Evolutionary conservation across 1,284 basidiomycete genomes (phyloP).

Genomic region (Papiliotrema flavescens): DNA sequence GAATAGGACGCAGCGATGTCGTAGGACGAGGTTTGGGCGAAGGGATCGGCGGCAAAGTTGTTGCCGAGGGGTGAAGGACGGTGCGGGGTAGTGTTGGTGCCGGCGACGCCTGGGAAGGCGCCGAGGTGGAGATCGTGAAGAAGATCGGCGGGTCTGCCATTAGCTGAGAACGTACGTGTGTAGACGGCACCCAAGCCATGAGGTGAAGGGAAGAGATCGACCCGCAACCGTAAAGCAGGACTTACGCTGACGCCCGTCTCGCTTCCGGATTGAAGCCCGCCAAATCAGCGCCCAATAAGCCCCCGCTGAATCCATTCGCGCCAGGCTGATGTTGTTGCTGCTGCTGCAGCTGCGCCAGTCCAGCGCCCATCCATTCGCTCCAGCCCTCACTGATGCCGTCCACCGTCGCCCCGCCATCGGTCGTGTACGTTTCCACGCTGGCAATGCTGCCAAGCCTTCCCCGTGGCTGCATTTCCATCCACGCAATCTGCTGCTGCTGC

Average conservation of each 20-base stretch:
- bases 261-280: constrained; percentile 26
- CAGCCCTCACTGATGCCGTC: constrained; percentile 15
- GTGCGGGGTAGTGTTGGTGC: constrained; percentile 1
- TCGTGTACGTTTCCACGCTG: constrained; percentile 21
- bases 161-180: too few species aligned
- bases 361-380: background rate
- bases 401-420: constrained; percentile 25
- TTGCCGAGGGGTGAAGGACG: constrained; percentile 9
- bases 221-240: background rate
- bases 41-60: background rate
- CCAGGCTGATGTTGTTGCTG: too few species aligned
- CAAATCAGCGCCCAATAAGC: background rate
- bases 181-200: too few species aligned
- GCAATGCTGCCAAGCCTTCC: constrained; percentile 40
- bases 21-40: background rate
- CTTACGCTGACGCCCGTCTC: constrained; percentile 26
- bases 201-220: background rate
- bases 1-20: background rate
- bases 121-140: constrained; percentile 13
- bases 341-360: too few species aligned
- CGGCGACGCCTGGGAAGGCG: constrained; percentile 9
- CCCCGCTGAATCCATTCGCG: too few species aligned
- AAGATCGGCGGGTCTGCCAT: constrained; percentile 5
- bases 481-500: constrained; percentile 11
- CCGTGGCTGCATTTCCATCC: constrained; percentile 29